Evolutionary conservation across 768 basidiomycete species (phyloP).

Genomic region (Leccinum variicolor): DNA sequence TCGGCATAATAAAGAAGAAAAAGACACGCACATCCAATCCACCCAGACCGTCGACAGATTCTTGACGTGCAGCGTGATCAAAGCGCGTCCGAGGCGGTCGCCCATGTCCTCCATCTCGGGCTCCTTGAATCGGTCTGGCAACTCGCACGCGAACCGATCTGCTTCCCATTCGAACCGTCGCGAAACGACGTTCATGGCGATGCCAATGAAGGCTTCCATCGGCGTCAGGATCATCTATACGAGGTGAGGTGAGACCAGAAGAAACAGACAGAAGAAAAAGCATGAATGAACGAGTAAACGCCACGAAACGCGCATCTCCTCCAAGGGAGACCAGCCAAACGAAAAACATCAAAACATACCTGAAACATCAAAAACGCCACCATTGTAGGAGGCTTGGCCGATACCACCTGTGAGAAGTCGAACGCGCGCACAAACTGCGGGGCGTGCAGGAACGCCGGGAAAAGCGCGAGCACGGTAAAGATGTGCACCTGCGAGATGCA

Average conservation of each 20-base stretch:
- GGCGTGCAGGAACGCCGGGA: constrained; percentile 86
- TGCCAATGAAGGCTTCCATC: constrained; percentile 67
- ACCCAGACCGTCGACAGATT: constrained; percentile 94
- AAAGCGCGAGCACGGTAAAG: constrained; percentile 79
- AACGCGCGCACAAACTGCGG: constrained; percentile 78
- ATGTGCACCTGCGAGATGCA: constrained; percentile 84
- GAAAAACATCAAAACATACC: constrained; percentile 22
- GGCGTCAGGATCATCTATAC: constrained; percentile 76
- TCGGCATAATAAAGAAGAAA: not conserved
- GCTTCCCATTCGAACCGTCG: constrained; percentile 92
- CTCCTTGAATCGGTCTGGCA: constrained; percentile 44
- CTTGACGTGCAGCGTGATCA: constrained; percentile 85
- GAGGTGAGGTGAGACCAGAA: not conserved
- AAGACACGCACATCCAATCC: constrained; percentile 69
- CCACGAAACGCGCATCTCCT: too few species aligned
- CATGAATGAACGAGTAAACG: not conserved
- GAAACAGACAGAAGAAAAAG: not conserved
- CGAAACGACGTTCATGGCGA: constrained; percentile 77
- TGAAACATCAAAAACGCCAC: constrained; percentile 88
- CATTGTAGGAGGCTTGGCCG: constrained; percentile 71
- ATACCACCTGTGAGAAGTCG: constrained; percentile 66
- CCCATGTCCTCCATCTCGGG: constrained; percentile 81
- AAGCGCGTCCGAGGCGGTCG: constrained; percentile 74
- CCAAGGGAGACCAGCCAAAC: not conserved
- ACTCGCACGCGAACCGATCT: constrained; percentile 79